Evolutionary conservation across 148 eudicot genomes (phyloP), one percentile per base, ranked within the genome.

Genomic region (Cornus controversa): DNA sequence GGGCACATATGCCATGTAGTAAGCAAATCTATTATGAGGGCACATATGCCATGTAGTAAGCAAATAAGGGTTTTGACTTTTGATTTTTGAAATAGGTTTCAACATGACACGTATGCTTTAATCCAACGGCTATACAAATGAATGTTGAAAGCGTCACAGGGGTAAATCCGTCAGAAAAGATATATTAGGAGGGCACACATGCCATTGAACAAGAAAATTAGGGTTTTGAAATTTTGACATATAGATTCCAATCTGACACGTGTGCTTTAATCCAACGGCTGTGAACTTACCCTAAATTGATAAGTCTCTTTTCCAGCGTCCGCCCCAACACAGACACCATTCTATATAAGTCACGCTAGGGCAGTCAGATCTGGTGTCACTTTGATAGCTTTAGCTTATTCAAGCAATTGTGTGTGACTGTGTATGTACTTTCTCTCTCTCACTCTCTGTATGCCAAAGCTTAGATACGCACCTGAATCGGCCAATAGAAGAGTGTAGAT

Each of bases 401-500:
- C 20, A 1, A 6, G 20, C 0, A 20, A 54, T 54, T 2, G 22
- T 14, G 3, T 14, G 60, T 14, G 15, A 31, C 34, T 0, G 60
- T n/a, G n/a, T n/a, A n/a, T n/a, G n/a, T 14, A 4, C 5, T 54
- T 5, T 23, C 24, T 64, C 34, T 29, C 34, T 31, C 34, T 31
- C 34, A 2, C 2, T 11, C 27, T 70, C 11, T 25, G 73, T 45
- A 13, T 28, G 60, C 20, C 60, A 70, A 6, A 24, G 60, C 60
- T 14, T 70, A 28, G 57, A 45, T 24, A 45, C 73, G 73, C 58
- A 45, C 73, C 73, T 45, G 58, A 70, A 70, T 70, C 73, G 73
- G 73, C n/a, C 60, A 54, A 54, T 14, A 31, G 34, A 31, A 31
- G 34, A 31, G 34, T 2, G 34, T 5, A 31, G 34, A 31, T 54